Conservation (phyloP, 2,329 filamentous ascomycete genomes). For the Drechslerella coelobrocha region DNA sequence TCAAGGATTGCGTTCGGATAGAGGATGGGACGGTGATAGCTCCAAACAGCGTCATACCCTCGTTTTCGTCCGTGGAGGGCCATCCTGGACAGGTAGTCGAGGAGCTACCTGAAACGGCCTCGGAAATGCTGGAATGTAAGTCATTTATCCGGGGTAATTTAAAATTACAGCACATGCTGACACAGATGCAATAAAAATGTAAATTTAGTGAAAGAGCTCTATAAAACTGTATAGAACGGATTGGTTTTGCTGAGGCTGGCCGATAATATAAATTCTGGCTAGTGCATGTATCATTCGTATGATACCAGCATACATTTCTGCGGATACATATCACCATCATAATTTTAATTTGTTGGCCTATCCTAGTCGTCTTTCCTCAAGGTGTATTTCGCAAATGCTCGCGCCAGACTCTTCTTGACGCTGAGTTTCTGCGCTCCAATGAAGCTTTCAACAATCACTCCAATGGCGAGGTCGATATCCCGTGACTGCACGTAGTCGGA, state of each 20-base stretch:
- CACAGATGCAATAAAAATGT: neutral
- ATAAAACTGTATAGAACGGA: conserved; percentile 31
- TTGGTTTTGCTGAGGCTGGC: neutral
- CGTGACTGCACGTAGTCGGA: conserved; percentile 88
- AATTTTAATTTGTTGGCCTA: neutral
- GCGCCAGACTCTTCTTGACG: conserved; percentile 92
- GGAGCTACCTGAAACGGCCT: conserved; percentile 74
- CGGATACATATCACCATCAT: neutral
- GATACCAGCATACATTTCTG: neutral
- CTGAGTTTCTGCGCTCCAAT: conserved; percentile 96
- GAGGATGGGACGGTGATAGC: conserved; percentile 84
- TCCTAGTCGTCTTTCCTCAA: conserved; percentile 57
- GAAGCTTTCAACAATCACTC: conserved; percentile 94
- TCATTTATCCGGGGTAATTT: neutral
- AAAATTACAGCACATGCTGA: neutral
- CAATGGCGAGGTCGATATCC: conserved; percentile 96
- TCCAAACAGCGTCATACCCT: conserved; percentile 87
- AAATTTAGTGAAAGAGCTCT: conserved; percentile 41
- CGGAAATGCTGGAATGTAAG: conserved; percentile 57
- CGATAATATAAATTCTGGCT: neutral
- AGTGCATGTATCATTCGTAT: neutral
- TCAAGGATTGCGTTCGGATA: conserved; percentile 91
- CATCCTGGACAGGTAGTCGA: conserved; percentile 79
- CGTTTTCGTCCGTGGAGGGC: conserved; percentile 89
- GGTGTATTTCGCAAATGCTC: conserved; percentile 95